These are phyloP conservation scores for Lachancea sp. DNA, from an alignment of 805 yeast genomes.

Conservation along the genomic window DNA sequence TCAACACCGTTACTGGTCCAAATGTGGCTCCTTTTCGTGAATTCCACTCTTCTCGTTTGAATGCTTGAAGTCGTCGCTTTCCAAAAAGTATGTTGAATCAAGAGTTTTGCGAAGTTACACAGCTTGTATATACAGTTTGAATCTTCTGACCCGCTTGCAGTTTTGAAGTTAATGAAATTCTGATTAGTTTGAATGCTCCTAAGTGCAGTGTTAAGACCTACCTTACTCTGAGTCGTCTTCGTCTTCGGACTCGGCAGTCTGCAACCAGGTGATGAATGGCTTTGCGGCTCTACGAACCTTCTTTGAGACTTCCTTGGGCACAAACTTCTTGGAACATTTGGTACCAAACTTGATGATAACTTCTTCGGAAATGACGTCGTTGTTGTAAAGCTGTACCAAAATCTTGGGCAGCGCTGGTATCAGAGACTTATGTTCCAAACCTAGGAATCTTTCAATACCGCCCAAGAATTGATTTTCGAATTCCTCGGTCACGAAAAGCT, in stretches of 20 bases:
- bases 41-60: background rate
- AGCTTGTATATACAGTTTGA: background rate
- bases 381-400: slow-evolving; percentile 71
- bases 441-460: slow-evolving; percentile 90
- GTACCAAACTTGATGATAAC: slow-evolving; percentile 79
- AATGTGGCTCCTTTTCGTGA: too few species aligned
- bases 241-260: slow-evolving; percentile 82
- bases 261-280: slow-evolving; percentile 91
- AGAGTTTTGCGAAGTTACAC: background rate
- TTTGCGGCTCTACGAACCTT: slow-evolving; percentile 95
- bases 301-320: slow-evolving; percentile 84
- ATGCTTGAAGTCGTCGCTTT: too few species aligned
- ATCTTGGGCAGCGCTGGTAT: slow-evolving; percentile 74
- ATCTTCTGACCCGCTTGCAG: background rate
- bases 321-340: slow-evolving; percentile 83
- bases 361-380: slow-evolving; percentile 80
- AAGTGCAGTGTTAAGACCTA: background rate
- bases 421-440: slow-evolving; percentile 68
- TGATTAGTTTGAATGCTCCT: background rate
- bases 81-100: background rate
- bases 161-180: background rate
- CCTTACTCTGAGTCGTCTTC: slow-evolving; percentile 42
- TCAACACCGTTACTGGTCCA: too few species aligned
- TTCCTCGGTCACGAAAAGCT: slow-evolving; percentile 53
- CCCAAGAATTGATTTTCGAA: slow-evolving; percentile 89